phyloP scores from a whole-genome alignment of 805 yeast genomes.

The Komagataella ulmi region DNA sequence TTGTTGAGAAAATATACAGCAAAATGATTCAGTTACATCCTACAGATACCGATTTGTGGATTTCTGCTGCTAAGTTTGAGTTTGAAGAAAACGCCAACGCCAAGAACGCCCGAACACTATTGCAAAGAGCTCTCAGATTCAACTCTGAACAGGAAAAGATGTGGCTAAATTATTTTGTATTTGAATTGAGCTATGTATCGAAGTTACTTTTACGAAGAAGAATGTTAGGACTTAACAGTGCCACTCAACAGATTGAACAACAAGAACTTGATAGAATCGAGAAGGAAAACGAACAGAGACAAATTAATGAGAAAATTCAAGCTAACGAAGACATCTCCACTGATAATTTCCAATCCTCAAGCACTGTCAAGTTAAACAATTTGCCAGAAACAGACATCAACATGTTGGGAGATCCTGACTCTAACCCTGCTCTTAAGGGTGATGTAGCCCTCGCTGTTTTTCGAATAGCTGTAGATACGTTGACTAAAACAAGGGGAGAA shows the following conservation, averaged over 20 bases:
- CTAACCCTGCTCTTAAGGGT: constrained; percentile 68
- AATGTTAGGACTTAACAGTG: constrained; percentile 66
- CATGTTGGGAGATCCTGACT: constrained; percentile 75
- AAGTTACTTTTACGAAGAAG: constrained; percentile 75
- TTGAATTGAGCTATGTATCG: constrained; percentile 78
- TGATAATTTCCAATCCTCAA: constrained; percentile 12
- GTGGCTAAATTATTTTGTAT: constrained; percentile 80
- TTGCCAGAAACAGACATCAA: constrained; percentile 82
- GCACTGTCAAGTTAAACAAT: constrained; percentile 35
- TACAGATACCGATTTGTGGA: constrained; percentile 83
- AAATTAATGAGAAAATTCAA: constrained; percentile 12
- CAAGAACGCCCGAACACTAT: constrained; percentile 73
- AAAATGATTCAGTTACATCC: constrained; percentile 79
- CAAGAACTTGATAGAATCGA: constrained; percentile 16
- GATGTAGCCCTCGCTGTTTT: constrained; percentile 60
- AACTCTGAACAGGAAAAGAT: constrained; percentile 59
- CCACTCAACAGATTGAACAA: constrained; percentile 48
- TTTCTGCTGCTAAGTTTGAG: constrained; percentile 89
- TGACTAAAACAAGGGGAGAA: constrained; percentile 17
- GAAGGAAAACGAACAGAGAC: constrained; percentile 11
- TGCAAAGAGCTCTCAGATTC: constrained; percentile 77
- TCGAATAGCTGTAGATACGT: constrained; percentile 46
- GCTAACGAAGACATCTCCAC: constrained; percentile 13
- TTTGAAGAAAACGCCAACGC: constrained; percentile 81
- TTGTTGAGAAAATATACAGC: constrained; percentile 65